Evolutionary conservation across 768 basidiomycete genomes (phyloP), one percentile per base, ranked within the genome.

Genomic region (Termitomyces bulborhizus): DNA sequence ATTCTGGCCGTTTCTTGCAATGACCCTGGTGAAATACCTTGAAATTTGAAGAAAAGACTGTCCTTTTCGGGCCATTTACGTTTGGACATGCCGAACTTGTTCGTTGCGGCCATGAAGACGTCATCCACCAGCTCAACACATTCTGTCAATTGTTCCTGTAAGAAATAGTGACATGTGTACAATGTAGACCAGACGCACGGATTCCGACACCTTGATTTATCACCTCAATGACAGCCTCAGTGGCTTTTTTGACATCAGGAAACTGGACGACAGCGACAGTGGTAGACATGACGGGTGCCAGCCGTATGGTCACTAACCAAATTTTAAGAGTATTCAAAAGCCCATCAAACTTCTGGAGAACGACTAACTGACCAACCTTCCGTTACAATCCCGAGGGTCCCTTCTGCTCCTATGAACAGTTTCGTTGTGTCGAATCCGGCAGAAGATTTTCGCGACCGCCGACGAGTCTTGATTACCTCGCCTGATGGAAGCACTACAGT

Each of bases 401-500:
- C 81, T 61, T 80, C 79, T 0, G 90, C 90, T 24, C 93, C 93
- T 47, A 94, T 87, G 68, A 95, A 93, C 6, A 93, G 63, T 56
- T 93, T 93, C 0, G 90, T 93, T 1, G 78, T 71, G 63, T 96
- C 93, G 57, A 88, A 93, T 1, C 94, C 93, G 0, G 93, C 90
- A 0, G 92, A 86, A 0, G 88, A 92, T 65, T 97, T 96, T 34
- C 92, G 74, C 3, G 88, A 77, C 27, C 88, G 76, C 24, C 77
- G 73, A 3, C 93, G 82, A 1, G 94, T 97, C 65, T 94, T 94
- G 66, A 97, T 94, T 12, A 96, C 86, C 65, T 93, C 82, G 1
- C 94, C 94, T 5, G 83, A 84, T 2, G 93, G 90, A 3, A 96
- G 81, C 0, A 97, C 93, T 1, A 94, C 88, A 0, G 92, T 96